A percentile compares a stretch with the other conserved stretches of the same genome.
These are phyloP conservation scores for Durusdinium trenchii DNA, from an alignment of 73 alveolate species.

Conservation along the genomic window DNA sequence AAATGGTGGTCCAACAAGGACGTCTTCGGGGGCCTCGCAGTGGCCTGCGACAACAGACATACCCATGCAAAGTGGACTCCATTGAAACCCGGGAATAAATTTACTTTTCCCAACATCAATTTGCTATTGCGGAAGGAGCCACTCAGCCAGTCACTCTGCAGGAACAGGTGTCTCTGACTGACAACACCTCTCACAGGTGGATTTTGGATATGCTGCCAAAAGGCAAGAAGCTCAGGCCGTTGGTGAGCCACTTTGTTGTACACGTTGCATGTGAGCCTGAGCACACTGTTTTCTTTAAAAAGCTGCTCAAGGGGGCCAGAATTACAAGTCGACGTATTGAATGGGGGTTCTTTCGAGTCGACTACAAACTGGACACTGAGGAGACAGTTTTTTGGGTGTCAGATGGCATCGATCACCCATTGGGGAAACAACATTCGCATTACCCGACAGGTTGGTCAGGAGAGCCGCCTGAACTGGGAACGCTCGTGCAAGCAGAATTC, in stretches of 20 bases:
- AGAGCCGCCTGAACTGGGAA: no score
- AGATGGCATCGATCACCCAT: no score
- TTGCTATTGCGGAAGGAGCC: background rate
- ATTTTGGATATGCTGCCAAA: background rate
- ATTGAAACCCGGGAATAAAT: background rate
- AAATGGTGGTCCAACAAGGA: background rate
- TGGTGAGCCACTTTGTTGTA: background rate
- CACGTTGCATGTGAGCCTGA: background rate
- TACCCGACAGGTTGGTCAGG: no score
- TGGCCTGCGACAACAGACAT: background rate
- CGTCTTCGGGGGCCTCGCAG: background rate
- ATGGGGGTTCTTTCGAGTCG: background rate
- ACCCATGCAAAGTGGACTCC: background rate
- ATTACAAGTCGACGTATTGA: background rate
- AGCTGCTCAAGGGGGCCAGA: background rate
- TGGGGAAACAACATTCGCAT: no score
- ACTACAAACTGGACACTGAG: no score
- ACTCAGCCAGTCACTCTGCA: background rate
- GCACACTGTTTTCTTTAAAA: background rate
- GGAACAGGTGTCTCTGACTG: background rate
- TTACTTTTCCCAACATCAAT: background rate
- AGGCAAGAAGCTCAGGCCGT: constrained; percentile 8
- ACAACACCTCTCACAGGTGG: background rate
- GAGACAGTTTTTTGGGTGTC: no score
- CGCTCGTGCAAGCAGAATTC: no score